Evolutionary conservation across 2,329 filamentous ascomycete species (phyloP).

Genomic region (Aspergillus aculeatus): DNA sequence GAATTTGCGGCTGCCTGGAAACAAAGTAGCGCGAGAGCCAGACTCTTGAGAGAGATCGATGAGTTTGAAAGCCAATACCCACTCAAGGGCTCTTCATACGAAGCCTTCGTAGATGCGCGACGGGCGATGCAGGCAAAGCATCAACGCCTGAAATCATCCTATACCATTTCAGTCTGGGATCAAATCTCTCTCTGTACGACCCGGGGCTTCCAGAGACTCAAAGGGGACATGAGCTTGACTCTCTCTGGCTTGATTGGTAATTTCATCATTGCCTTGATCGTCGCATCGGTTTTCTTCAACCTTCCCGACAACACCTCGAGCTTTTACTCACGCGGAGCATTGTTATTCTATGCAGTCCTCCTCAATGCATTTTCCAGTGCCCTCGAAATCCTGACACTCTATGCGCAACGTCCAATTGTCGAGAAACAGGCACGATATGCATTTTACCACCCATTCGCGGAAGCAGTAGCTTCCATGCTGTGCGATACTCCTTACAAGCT

Average conservation of each 20-base stretch:
- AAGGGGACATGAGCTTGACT: slow-evolving; percentile 70
- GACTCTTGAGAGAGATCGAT: slow-evolving; percentile 40
- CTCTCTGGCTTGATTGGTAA: slow-evolving; percentile 65
- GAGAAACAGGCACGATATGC: slow-evolving; percentile 19
- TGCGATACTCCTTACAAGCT: slow-evolving; percentile 69
- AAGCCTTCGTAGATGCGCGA: slow-evolving; percentile 37
- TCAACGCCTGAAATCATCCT: slow-evolving; percentile 68
- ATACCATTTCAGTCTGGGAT: slow-evolving; percentile 71
- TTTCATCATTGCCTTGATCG: slow-evolving; percentile 69
- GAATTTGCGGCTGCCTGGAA: slow-evolving; percentile 62
- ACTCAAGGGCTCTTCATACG: slow-evolving; percentile 35
- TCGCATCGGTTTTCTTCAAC: slow-evolving; percentile 77
- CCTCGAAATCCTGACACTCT: slow-evolving; percentile 53
- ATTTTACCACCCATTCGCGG: slow-evolving; percentile 18
- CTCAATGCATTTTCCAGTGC: slow-evolving; percentile 78
- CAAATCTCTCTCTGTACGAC: slow-evolving; percentile 75
- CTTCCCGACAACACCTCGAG: slow-evolving; percentile 61
- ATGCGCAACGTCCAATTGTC: slow-evolving; percentile 17
- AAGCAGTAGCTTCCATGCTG: slow-evolving; percentile 7
- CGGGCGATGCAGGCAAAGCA: slow-evolving; percentile 37
- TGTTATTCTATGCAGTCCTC: slow-evolving; percentile 80
- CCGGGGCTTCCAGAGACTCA: slow-evolving; percentile 72
- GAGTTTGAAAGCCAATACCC: slow-evolving; percentile 30
- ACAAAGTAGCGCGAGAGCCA: slow-evolving; percentile 45
- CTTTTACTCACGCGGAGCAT: slow-evolving; percentile 72